These are phyloP conservation scores for Claviceps maximensis DNA, from an alignment of 2,329 filamentous ascomycete genomes.

Conservation along the genomic window DNA sequence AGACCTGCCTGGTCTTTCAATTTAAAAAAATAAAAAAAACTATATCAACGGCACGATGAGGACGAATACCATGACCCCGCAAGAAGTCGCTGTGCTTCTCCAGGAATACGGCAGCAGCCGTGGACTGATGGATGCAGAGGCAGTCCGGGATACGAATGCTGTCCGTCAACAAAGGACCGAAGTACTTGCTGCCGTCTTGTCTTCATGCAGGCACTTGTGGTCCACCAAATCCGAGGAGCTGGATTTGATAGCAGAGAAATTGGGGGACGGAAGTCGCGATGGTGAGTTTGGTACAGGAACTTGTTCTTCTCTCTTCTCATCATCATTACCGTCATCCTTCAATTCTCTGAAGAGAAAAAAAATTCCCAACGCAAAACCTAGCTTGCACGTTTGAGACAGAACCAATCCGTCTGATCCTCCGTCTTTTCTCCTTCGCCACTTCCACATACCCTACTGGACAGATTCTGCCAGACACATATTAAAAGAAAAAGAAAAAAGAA, in stretches of 20 bases:
- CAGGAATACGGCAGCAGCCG: constrained; percentile 18
- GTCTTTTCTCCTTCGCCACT: not conserved
- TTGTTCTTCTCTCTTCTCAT: not conserved
- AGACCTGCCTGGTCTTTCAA: not conserved
- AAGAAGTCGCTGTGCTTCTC: constrained; percentile 26
- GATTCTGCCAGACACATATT: not conserved
- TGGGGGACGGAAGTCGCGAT: constrained; percentile 43
- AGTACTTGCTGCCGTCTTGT: constrained; percentile 25
- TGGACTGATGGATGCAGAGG: constrained; percentile 15
- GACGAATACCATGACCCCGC: constrained; percentile 18
- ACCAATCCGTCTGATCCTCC: not conserved
- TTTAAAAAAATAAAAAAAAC: not conserved
- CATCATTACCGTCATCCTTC: not conserved
- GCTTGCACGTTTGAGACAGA: not conserved
- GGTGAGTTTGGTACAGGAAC: constrained; percentile 24
- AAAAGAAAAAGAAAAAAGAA: too few species aligned
- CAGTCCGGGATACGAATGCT: constrained; percentile 12
- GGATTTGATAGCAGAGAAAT: constrained; percentile 33
- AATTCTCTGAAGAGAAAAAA: not conserved
- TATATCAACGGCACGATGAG: constrained; percentile 3
- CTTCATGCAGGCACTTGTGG: constrained; percentile 26
- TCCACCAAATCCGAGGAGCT: constrained; percentile 27
- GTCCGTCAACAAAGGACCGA: constrained; percentile 14
- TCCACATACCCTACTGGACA: not conserved
- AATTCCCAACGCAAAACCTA: not conserved